These are phyloP conservation scores for Sistotremastrum niveocremeum DNA, from an alignment of 768 basidiomycete species.

Conservation along the genomic window DNA sequence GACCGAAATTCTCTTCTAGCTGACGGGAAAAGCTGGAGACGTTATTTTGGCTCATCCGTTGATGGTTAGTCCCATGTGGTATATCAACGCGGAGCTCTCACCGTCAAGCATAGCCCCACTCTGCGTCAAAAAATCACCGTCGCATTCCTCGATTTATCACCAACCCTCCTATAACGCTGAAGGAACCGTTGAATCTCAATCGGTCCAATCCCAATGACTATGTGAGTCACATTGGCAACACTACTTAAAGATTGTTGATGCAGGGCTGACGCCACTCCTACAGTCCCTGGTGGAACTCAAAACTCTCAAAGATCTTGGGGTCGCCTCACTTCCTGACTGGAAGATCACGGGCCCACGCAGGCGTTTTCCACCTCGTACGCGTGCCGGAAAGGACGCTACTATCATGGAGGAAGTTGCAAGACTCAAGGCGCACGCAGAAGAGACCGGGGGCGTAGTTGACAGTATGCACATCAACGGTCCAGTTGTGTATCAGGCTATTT, in stretches of 20 bases:
- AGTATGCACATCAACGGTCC: constrained; percentile 17
- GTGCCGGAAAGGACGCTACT: constrained; percentile 14
- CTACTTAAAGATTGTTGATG: no score
- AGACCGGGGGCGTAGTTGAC: constrained; percentile 12
- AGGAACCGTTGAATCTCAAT: constrained; percentile 39
- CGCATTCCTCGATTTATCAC: constrained; percentile 48
- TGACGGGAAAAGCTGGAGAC: constrained; percentile 48
- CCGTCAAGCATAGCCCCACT: constrained; percentile 22
- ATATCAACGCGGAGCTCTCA: no score
- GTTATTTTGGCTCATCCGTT: constrained; percentile 50
- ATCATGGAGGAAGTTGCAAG: constrained; percentile 13
- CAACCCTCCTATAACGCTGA: constrained; percentile 46
- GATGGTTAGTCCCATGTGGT: constrained; percentile 25
- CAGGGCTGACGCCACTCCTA: background rate
- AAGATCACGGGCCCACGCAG: constrained; percentile 10
- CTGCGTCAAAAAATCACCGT: constrained; percentile 45
- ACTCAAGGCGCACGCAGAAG: constrained; percentile 13
- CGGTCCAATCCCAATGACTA: constrained; percentile 31
- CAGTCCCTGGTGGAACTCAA: constrained; percentile 23
- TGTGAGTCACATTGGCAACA: constrained; percentile 3
- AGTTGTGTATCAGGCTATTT: constrained; percentile 11
- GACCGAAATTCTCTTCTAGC: constrained; percentile 2
- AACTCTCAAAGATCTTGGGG: constrained; percentile 19
- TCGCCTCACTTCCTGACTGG: constrained; percentile 12
- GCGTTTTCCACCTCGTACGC: constrained; percentile 12